Percentiles rank a stretch among this genome's conserved stretches.
Conservation (phyloP, 768 basidiomycete species). For the Russula vinacea region DNA sequence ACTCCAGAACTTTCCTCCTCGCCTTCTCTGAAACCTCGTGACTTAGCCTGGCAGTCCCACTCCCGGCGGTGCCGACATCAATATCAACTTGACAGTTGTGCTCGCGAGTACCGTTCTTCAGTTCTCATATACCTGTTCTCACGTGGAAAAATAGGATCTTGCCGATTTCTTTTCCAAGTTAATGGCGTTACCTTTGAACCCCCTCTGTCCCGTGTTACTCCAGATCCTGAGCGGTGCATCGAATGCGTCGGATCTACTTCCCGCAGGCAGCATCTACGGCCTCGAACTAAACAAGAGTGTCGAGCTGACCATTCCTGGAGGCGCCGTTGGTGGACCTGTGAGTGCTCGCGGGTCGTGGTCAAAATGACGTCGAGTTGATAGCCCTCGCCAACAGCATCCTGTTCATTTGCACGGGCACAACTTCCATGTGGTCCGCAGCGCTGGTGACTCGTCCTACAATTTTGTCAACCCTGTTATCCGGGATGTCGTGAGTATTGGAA, state of each 20-base stretch:
- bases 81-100: conserved; percentile 11
- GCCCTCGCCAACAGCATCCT: conserved; percentile 5
- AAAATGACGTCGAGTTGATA: neutral
- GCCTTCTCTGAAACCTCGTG: neutral
- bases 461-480: conserved; percentile 25
- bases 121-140: neutral
- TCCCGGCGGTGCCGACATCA: conserved; percentile 27
- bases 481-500: conserved; percentile 28
- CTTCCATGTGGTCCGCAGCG: conserved; percentile 30
- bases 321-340: conserved; percentile 4
- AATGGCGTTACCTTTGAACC: conserved; percentile 9
- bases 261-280: conserved; percentile 15
- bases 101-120: conserved; percentile 31
- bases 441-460: conserved; percentile 28
- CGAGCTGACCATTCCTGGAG: conserved; percentile 20
- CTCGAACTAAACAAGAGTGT: conserved; percentile 19
- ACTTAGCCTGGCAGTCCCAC: conserved; percentile 14
- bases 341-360: neutral
- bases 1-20: neutral
- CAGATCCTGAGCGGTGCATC: conserved; percentile 21
- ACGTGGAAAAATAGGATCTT: neutral
- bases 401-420: conserved; percentile 27
- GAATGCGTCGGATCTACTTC: conserved; percentile 12
- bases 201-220: conserved; percentile 21
- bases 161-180: neutral